phyloP scores from a whole-genome alignment of 1,284 basidiomycete genomes.

The Apiotrichum laibachii region DNA sequence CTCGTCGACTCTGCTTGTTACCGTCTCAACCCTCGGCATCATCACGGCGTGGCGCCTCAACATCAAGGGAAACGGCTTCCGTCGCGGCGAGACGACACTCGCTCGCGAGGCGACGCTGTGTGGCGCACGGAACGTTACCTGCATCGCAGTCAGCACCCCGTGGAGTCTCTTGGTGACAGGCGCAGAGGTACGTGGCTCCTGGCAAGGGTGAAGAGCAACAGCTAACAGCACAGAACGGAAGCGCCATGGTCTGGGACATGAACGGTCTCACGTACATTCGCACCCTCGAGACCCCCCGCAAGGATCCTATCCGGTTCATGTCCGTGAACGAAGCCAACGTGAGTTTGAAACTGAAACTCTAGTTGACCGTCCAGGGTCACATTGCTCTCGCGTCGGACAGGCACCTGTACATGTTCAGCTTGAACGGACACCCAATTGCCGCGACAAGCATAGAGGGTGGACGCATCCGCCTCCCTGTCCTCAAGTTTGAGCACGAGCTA shows the following conservation, averaged over 20 bases:
- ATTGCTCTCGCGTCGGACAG: slow-evolving; percentile 43
- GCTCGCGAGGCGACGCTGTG: slow-evolving; percentile 70
- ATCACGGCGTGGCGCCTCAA: slow-evolving; percentile 72
- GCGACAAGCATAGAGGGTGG: slow-evolving; percentile 29
- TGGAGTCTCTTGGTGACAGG: slow-evolving; percentile 86
- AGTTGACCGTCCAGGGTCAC: slow-evolving; percentile 34
- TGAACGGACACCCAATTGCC: slow-evolving; percentile 51
- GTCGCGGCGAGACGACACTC: slow-evolving; percentile 41
- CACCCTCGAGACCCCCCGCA: slow-evolving; percentile 65
- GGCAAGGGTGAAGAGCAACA: neutral
- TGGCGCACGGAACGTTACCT: slow-evolving; percentile 64
- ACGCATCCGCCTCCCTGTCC: slow-evolving; percentile 5
- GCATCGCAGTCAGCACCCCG: slow-evolving; percentile 69
- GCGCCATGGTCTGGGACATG: slow-evolving; percentile 84
- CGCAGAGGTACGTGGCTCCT: slow-evolving; percentile 55
- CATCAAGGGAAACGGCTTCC: slow-evolving; percentile 33
- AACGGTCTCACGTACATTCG: slow-evolving; percentile 75
- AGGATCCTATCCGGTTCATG: slow-evolving; percentile 63
- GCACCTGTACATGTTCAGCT: slow-evolving; percentile 46
- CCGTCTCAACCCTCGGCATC: slow-evolving; percentile 71
- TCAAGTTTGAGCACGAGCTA: slow-evolving; percentile 10
- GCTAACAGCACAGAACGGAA: slow-evolving; percentile 59
- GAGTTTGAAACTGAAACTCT: slow-evolving; percentile 35
- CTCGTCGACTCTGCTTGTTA: slow-evolving; percentile 66
- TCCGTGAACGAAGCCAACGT: slow-evolving; percentile 83